phyloP scores from a whole-genome alignment of 495 filamentous ascomycete genomes.

The Penicillium paxilli region DNA sequence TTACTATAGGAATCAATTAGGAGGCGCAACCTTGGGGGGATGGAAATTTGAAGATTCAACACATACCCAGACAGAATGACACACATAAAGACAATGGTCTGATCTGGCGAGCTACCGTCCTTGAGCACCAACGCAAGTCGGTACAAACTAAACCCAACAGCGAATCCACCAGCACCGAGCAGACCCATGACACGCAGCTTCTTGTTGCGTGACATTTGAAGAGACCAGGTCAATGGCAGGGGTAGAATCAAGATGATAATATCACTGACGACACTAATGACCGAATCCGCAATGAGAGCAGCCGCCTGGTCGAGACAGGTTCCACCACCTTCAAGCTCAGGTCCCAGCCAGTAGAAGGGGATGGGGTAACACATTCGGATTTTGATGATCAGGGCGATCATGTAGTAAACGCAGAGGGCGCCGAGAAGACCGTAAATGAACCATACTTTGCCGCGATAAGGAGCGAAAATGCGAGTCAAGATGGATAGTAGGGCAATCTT shows the following conservation, averaged over 20 bases:
- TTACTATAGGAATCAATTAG: slow-evolving; percentile 26
- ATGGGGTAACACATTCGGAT: slow-evolving; percentile 27
- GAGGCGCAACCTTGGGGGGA: neutral
- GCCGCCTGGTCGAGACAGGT: slow-evolving; percentile 44
- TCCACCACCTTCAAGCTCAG: slow-evolving; percentile 4
- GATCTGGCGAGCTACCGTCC: slow-evolving; percentile 31
- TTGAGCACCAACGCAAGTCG: slow-evolving; percentile 42
- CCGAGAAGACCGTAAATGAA: slow-evolving; percentile 47
- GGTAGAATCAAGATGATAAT: slow-evolving; percentile 47
- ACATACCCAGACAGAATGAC: slow-evolving; percentile 49
- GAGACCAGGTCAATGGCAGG: slow-evolving; percentile 45
- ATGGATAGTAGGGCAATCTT: slow-evolving; percentile 51
- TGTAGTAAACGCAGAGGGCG: slow-evolving; percentile 41
- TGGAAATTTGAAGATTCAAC: neutral
- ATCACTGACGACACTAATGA: slow-evolving; percentile 48
- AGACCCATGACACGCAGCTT: slow-evolving; percentile 48
- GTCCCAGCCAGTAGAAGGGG: slow-evolving; percentile 21
- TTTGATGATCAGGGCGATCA: slow-evolving; percentile 24
- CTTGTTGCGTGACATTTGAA: slow-evolving; percentile 47
- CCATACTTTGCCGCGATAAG: slow-evolving; percentile 37
- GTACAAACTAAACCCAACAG: slow-evolving; percentile 46
- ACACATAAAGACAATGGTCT: slow-evolving; percentile 42
- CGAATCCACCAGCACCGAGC: slow-evolving; percentile 47
- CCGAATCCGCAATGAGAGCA: slow-evolving; percentile 47
- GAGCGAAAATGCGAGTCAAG: slow-evolving; percentile 47